Base-by-base conservation (phyloP, 2,329 filamentous ascomycete species). In the Rhytidhysteron rufulum region DNA sequence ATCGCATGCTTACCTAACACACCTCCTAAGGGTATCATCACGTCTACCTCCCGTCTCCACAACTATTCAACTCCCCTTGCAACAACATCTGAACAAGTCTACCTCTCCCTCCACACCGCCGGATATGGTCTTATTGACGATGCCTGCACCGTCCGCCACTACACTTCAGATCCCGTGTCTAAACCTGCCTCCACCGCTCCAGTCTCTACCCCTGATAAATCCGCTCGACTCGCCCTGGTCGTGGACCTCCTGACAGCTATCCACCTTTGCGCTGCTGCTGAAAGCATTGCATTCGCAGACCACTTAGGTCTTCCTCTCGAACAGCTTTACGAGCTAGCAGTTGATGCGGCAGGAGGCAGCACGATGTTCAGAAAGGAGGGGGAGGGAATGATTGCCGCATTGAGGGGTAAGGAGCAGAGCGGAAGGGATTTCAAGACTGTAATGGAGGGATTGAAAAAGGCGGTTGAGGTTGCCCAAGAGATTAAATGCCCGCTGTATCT, bases 81-180 rank as follows among this genome's bases (percentile, higher is more conserved):
- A 40, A 75, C 73, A 27, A 71, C 74, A 0, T 81, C 82, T 9
- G 83, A 86, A 62, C 80, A 85, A 58, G 71, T 77, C 20, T 85
- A 84, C 55, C 74, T 83, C 40, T 64, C 77, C 20, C 79, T 74
- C 11, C 60, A 85, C 6, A 69, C 75, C 18, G 74, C 76, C 30
- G 83, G 82, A 8, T 80, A 70, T 47, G 70, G 74, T 0, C 55
- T 68, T 10, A 66, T 76, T 37, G 77, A 80, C 48, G 77, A 80
- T 47, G 74, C 76, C 2, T 70, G 73, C 10, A 66, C 79, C 50
- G 74, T 80, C 13, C 74, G 75, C 38, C 67, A 79, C 36, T 80
- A 79, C 61, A 62, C 55, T 0, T 42, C 57, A 0, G 59, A 66
- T 0, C 64, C 72, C 1, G 63, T 75, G 10, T 47, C 55, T 6